A percentile compares a stretch with the other conserved stretches of the same genome.
phyloP scores from a whole-genome alignment of 1,284 basidiomycete species.

The Sporisorium exsertum region DNA sequence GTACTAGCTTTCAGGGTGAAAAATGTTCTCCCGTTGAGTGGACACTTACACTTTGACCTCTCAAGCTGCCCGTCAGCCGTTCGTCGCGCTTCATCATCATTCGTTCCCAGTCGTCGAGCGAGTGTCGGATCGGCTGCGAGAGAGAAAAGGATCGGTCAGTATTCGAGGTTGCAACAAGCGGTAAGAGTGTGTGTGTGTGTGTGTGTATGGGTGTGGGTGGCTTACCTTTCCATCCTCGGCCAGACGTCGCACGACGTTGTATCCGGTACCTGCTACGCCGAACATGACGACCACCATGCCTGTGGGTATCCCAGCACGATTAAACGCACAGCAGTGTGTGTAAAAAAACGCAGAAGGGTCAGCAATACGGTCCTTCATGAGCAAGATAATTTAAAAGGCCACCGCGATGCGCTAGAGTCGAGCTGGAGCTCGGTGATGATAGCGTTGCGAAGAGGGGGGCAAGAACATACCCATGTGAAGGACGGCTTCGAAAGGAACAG shows the following conservation, averaged over 20 bases:
- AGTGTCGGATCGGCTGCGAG: constrained; percentile 62
- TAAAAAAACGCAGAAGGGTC: not conserved
- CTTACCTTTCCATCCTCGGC: constrained; percentile 69
- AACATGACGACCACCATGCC: constrained; percentile 68
- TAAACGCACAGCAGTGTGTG: not conserved
- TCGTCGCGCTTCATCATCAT: constrained; percentile 69
- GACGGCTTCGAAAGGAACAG: constrained; percentile 68
- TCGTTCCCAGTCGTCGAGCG: constrained; percentile 67
- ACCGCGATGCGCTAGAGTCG: no score
- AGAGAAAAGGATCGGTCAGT: not conserved
- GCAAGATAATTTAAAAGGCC: no score
- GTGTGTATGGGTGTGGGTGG: not conserved
- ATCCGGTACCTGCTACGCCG: constrained; percentile 67
- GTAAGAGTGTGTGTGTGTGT: not conserved
- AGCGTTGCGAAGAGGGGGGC: not conserved
- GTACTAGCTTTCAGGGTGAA: not conserved
- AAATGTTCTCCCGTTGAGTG: no score
- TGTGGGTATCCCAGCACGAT: not conserved
- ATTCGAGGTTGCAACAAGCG: not conserved
- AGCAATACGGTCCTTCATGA: not conserved
- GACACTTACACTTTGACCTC: constrained; percentile 69
- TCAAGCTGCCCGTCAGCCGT: constrained; percentile 62
- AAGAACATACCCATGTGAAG: constrained; percentile 63
- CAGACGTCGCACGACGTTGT: constrained; percentile 59
- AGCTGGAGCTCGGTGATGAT: not conserved